A percentile compares a stretch with the other conserved stretches of the same genome.
phyloP scores from a whole-genome alignment of 352 stramenopile species.

The Phytophthora citrophthora region DNA sequence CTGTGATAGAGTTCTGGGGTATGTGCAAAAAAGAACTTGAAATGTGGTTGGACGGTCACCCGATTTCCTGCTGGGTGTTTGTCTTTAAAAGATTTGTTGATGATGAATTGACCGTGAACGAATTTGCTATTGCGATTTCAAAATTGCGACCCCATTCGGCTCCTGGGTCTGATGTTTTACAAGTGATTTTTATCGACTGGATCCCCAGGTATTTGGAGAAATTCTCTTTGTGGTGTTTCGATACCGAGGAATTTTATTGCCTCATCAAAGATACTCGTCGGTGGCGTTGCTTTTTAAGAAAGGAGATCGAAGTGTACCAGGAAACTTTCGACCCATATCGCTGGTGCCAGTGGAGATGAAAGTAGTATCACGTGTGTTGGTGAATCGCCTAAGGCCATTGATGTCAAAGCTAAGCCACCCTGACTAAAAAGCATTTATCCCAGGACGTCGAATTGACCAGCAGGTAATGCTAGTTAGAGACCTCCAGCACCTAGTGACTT shows the following conservation, averaged over 20 bases:
- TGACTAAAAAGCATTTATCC: constrained; percentile 13
- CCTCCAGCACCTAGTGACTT: background rate
- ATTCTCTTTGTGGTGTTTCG: background rate
- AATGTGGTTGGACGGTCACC: background rate
- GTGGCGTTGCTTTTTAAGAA: constrained; percentile 17
- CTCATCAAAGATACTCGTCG: constrained; percentile 3
- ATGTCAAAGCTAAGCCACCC: background rate
- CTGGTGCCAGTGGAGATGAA: constrained; percentile 19
- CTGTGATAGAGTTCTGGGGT: background rate
- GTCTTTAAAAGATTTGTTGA: background rate
- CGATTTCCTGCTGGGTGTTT: constrained; percentile 20
- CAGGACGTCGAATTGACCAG: background rate
- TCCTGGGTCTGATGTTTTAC: constrained; percentile 4
- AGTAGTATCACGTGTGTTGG: constrained; percentile 1
- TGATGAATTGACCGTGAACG: too few relatives aligned
- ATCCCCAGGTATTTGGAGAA: background rate
- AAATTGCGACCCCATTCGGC: background rate
- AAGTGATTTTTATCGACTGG: constrained; percentile 1
- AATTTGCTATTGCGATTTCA: too few relatives aligned
- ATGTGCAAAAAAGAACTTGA: background rate
- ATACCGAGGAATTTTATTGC: constrained; percentile 4
- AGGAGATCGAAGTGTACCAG: background rate
- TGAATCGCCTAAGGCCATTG: background rate
- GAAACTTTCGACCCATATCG: constrained; percentile 7
- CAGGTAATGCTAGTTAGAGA: constrained; percentile 4